Evolutionary conservation across 305 asterid genomes (phyloP).

Genomic region (Fraxinus greggii): DNA sequence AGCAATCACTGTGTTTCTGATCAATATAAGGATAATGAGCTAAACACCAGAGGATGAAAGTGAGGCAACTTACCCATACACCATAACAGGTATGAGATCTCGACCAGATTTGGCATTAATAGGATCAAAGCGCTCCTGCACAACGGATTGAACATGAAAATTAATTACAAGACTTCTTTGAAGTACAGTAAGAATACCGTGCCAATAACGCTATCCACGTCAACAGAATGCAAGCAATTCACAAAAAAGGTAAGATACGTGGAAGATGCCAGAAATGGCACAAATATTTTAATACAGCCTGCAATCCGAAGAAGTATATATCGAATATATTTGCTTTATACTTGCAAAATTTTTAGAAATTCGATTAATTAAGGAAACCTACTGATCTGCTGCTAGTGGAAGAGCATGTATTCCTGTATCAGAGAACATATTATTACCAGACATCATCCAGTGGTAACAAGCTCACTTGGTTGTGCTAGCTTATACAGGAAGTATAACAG

Average conservation of each 20-base stretch:
- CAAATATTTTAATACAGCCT: neutral
- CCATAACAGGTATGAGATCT: conserved; percentile 98
- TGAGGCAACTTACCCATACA: conserved; percentile 74
- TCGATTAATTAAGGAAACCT: neutral
- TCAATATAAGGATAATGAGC: neutral
- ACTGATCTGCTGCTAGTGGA: neutral
- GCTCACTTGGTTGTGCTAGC: neutral
- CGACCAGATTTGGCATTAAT: conserved; percentile 92
- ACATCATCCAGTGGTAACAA: neutral
- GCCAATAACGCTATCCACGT: neutral
- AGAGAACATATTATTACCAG: neutral
- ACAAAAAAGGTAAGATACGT: neutral
- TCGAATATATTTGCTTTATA: neutral
- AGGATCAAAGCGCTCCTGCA: conserved; percentile 98
- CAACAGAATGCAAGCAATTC: neutral
- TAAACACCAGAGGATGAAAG: neutral
- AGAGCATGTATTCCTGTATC: neutral
- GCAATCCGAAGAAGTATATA: neutral
- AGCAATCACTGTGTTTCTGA: neutral
- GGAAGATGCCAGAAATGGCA: neutral
- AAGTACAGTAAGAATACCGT: neutral
- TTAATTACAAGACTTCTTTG: conserved; percentile 3
- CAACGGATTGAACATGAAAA: conserved; percentile 12
- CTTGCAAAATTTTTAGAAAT: neutral
- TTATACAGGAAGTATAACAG: neutral